These are phyloP conservation scores for Candida stauntonica DNA, from an alignment of 805 yeast species.

Conservation along the genomic window DNA sequence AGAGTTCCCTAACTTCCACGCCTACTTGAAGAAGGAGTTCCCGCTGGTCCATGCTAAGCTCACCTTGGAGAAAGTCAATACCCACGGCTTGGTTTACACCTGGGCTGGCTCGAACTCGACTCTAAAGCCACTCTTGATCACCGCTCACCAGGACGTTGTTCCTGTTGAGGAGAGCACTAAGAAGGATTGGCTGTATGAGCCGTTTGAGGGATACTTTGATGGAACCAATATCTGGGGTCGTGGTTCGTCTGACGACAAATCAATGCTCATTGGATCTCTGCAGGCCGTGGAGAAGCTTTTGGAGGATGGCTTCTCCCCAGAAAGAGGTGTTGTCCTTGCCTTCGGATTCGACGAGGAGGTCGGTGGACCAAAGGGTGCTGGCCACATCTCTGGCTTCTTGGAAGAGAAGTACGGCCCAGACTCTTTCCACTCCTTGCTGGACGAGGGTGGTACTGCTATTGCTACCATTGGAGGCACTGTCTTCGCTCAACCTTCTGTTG, in stretches of 20 bases:
- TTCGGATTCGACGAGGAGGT: conserved; percentile 79
- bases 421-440: conserved; percentile 56
- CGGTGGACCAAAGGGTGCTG: conserved; percentile 49
- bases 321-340: conserved; percentile 54
- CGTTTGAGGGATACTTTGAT: conserved; percentile 61
- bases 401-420: conserved; percentile 51
- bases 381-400: conserved; percentile 38
- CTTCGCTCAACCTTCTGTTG: conserved; percentile 53
- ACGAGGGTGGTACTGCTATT: conserved; percentile 55
- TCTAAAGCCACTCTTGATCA: conserved; percentile 60
- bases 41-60: conserved; percentile 46
- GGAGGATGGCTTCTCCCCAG: conserved; percentile 42
- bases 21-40: conserved; percentile 47
- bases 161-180: conserved; percentile 62
- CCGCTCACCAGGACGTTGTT: conserved; percentile 80
- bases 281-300: conserved; percentile 55
- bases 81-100: conserved; percentile 58
- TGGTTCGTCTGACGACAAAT: conserved; percentile 74
- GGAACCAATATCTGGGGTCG: conserved; percentile 67
- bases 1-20: conserved; percentile 38
- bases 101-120: conserved; percentile 49
- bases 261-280: conserved; percentile 54
- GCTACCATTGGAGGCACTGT: conserved; percentile 30
- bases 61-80: conserved; percentile 50
- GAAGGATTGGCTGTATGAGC: conserved; percentile 58